Base-by-base conservation (phyloP, 257 asterid species). In the Echium plantagineum region DNA sequence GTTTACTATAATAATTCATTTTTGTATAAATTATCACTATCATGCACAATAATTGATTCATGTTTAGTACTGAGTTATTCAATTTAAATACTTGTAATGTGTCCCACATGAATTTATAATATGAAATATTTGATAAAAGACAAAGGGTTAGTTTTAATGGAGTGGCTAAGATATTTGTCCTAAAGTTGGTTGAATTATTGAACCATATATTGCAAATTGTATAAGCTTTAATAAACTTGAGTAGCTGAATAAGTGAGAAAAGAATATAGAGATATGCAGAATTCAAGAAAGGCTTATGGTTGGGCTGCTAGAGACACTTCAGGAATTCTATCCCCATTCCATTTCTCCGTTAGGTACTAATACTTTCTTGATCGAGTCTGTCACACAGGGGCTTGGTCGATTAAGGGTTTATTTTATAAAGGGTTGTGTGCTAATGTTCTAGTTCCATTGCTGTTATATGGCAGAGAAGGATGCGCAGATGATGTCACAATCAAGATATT, bases 291-390 rank as follows among this genome's bases (percentile, higher is more conserved):
- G 60, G 85, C 81, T 59, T 75, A 77, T 47, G 94, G 94, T 16
- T 81, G 75, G 80, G 89, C 89, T 38, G 85, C 94, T 17, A 75
- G 52, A 6, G 94, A 81, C 59, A 10, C 72, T 63, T 84, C 89
- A 46, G 86, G 94, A 19, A 55, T 71, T 38, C 70, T 81, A 28
- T 68, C 81, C 2, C 83, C 88, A 22, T 79, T 79, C 69, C 59
- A 69, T 57, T 81, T 84, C 72, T 73, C 80, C n/a, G n/a, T n/a
- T n/a, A n/a, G n/a, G n/a, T n/a, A n/a, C n/a, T n/a, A n/a, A n/a
- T n/a, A n/a, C n/a, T n/a, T n/a, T n/a, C n/a, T n/a, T n/a, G n/a
- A n/a, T n/a, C n/a, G n/a, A n/a, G n/a, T n/a, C n/a, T n/a, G n/a
- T n/a, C n/a, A n/a, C n/a, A n/a, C n/a, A n/a, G n/a, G n/a, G n/a